Base-by-base conservation (phyloP, 768 basidiomycete species). In the Pleurotus giganteus region DNA sequence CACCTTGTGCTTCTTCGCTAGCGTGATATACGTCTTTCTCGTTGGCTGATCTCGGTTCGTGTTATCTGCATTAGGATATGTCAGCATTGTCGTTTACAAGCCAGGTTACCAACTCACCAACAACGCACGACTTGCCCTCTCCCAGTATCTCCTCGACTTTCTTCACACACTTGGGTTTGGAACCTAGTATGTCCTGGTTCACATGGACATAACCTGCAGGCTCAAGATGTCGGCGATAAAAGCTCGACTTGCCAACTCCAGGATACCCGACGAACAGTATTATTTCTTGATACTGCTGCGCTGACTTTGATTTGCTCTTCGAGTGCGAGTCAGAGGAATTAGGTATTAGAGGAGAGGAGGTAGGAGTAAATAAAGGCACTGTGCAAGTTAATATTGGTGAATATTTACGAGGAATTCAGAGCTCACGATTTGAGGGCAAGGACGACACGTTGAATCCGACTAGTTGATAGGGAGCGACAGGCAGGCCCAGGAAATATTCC, bases 161-260 rank as follows among this genome's bases (percentile, higher is more conserved):
- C 60, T 78, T 84, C 46, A 94, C 58, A 61, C 95, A 97, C 61
- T 85, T 91, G 8, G 81, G 72, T 41, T 89, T 78, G n/a, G 84
- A 85, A 47, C 82, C 81, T 12, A 98, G 69, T 2, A 73, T 83
- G 65, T 96, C 93, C 69, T 96, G 94, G 64, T 96, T 96, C 57
- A 98, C 78, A 59, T 95, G 91, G 1, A 77, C 69, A 67, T 98
- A 97, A 12, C 80, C 86, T 3, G 69, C 71, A 0, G 84, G 74
- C 15, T 74, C 67, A 68, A 98, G 95, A 66, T 93, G 74, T 41
- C 66, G 76, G 15, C 74, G 74, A 67, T 78, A 98, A 69, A 97
- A 91, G 0, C 88, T 80, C 0, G 91, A 85, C 69, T 98, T 98
- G 37, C 96, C 96, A 34, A 81, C 56, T 59, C 74, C 76, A 1